Base-by-base conservation (phyloP, 1,284 basidiomycete species). In the Inonotus hispidus region DNA sequence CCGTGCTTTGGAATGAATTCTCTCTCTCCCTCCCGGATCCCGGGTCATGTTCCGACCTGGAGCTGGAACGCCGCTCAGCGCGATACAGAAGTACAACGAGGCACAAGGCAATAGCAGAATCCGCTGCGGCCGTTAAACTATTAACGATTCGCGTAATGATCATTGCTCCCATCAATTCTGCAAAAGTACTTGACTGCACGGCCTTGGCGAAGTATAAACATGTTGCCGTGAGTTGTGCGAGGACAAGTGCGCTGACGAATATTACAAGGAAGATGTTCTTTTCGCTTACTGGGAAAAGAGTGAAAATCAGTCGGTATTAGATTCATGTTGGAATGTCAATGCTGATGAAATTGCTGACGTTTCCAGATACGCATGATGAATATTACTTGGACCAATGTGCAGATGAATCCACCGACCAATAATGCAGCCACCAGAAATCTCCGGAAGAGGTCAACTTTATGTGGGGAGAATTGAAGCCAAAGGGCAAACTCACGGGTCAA, bases 271-370 rank as follows among this genome's bases (percentile, higher is more conserved):
- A n/a, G 43, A 56, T 41, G 37, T 60, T 63, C 16, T 50, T 46
- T 19, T 63, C 41, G 62, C 62, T 63, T 19, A 63, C 62, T 63
- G 16, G 19, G 19, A n/a, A 14, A 43, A 13, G 38, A 53, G 37
- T 11, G 49, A 21, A 11, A 41, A 27, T 37, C 41, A 46, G 8
- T 23, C 16, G 5, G 16, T 10, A 6, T 23, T 13, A 16, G 13
- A 23, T 11, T 25, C 7, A 5, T 27, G 7, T 55, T 25, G 19
- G 14, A 8, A 19, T 57, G 3, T 32, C 53, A 23, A 46, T 25
- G 7, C 11, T 35, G 14, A 25, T 41, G 27, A 38, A 27, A 45
- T 41, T 45, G 10, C 58, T 29, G 37, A 62, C 63, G 39, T 29
- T 54, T 45, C 55, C 53, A 52, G 27, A 47, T 35, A 32, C 50